phyloP scores from a whole-genome alignment of 2,329 filamentous ascomycete species.

The Dothistroma septosporum region DNA sequence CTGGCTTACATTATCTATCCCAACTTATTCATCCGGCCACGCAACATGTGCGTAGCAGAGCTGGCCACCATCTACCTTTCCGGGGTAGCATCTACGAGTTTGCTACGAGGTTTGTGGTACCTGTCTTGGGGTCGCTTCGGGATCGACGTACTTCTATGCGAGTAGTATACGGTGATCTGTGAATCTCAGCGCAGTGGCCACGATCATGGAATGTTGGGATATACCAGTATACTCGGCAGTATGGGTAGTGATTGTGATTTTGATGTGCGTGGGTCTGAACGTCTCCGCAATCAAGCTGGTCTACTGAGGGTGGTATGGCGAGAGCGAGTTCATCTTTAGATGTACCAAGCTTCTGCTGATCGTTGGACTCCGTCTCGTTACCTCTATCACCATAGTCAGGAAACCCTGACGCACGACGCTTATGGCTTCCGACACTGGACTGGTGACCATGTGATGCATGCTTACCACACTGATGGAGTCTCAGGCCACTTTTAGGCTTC shows the following conservation, averaged over 20 bases:
- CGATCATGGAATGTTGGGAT: slow-evolving; percentile 60
- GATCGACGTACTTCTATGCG: slow-evolving; percentile 50
- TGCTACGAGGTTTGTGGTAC: slow-evolving; percentile 20
- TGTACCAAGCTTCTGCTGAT: slow-evolving; percentile 12
- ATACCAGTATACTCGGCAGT: slow-evolving; percentile 27
- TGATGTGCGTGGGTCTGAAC: slow-evolving; percentile 13
- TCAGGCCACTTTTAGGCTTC: slow-evolving; percentile 39
- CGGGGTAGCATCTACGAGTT: slow-evolving; percentile 13
- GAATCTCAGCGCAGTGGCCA: slow-evolving; percentile 60
- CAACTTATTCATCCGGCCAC: slow-evolving; percentile 11
- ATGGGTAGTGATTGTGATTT: slow-evolving; percentile 37
- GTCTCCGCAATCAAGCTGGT: slow-evolving; percentile 15
- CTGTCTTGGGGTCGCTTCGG: slow-evolving; percentile 37
- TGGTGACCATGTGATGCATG: slow-evolving; percentile 6
- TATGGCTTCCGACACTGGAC: slow-evolving; percentile 22
- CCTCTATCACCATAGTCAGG: slow-evolving; percentile 16
- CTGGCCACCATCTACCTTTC: slow-evolving; percentile 16
- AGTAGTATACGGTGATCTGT: slow-evolving; percentile 45
- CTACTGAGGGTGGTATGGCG: slow-evolving; percentile 11
- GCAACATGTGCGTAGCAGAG: slow-evolving; percentile 16
- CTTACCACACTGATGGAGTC: slow-evolving; percentile 8
- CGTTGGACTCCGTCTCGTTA: slow-evolving; percentile 10
- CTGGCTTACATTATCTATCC: slow-evolving; percentile 19
- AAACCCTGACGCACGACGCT: slow-evolving; percentile 12
- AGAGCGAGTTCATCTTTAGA: slow-evolving; percentile 18